These are phyloP conservation scores for Fusarium praegraminearum DNA, from an alignment of 2,329 filamentous ascomycete genomes.

Conservation along the genomic window DNA sequence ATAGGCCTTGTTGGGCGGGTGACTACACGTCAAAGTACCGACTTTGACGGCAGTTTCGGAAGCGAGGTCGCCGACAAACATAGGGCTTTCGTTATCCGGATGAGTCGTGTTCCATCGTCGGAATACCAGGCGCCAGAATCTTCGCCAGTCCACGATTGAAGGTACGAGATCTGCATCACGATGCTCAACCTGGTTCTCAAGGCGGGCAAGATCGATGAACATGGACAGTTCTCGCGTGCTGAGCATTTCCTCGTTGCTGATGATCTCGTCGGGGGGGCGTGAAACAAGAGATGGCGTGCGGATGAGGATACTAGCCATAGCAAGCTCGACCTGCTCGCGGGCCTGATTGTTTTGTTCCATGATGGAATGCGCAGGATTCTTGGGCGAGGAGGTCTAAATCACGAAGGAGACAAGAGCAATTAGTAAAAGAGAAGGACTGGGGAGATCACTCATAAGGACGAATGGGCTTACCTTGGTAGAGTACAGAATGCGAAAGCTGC, in stretches of 20 bases:
- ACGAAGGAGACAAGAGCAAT: not conserved
- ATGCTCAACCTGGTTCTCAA: not conserved
- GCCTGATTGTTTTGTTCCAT: not conserved
- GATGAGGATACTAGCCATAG: not conserved
- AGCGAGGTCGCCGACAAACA: not conserved
- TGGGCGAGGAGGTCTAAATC: not conserved
- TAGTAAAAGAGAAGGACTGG: not conserved
- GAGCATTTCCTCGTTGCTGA: not conserved
- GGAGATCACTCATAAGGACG: not conserved
- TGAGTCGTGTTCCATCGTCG: slow-evolving; percentile 5
- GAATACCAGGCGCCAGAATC: slow-evolving; percentile 7
- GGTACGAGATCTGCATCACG: not conserved
- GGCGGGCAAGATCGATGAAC: not conserved
- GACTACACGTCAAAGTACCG: not conserved
- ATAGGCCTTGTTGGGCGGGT: not conserved
- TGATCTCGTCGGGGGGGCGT: not conserved
- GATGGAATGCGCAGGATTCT: not conserved
- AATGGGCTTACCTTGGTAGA: not conserved
- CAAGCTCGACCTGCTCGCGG: not conserved
- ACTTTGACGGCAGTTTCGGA: not conserved
- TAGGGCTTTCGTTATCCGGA: not conserved
- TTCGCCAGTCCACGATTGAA: not conserved
- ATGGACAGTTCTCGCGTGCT: not conserved
- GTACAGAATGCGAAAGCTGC: not conserved
- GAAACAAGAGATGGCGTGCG: not conserved